Conservation (phyloP, 2,329 filamentous ascomycete genomes). For the Xylariales sp. region DNA sequence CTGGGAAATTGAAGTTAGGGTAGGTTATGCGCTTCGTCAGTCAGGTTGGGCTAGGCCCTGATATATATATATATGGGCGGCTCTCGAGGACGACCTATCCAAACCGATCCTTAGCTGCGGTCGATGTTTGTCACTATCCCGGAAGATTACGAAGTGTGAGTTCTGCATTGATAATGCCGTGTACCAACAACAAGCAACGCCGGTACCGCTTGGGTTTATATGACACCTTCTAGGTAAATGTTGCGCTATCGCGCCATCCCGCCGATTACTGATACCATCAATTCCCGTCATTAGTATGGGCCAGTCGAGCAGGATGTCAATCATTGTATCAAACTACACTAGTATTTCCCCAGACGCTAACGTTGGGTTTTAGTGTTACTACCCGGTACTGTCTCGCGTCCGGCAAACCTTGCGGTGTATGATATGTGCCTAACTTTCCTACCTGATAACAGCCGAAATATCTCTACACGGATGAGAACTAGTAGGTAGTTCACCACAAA, state of each 20-base stretch:
- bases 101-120: conserved; percentile 17
- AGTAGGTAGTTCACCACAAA: conserved; percentile 15
- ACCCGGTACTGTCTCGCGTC: conserved; percentile 1
- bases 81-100: conserved; percentile 30
- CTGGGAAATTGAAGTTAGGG: conserved; percentile 3
- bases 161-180: conserved; percentile 41
- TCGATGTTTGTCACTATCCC: conserved; percentile 29
- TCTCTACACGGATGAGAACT: conserved; percentile 11
- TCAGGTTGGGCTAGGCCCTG: conserved; percentile 13
- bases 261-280: conserved; percentile 39
- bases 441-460: conserved; percentile 21
- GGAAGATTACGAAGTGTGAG: conserved; percentile 27
- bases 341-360: conserved; percentile 27
- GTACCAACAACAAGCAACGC: conserved; percentile 31
- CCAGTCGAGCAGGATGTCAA: conserved; percentile 18
- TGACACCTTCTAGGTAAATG: conserved; percentile 16
- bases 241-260: conserved; percentile 38
- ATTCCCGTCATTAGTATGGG: conserved; percentile 27
- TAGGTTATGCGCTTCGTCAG: conserved; percentile 21
- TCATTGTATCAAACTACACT: conserved; percentile 22
- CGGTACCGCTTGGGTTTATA: conserved; percentile 37
- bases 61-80: conserved; percentile 18
- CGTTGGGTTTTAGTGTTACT: conserved; percentile 1
- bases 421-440: conserved; percentile 20
- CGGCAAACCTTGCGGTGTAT: conserved; percentile 21